A percentile compares a stretch with the other conserved stretches of the same genome.
phyloP scores from a whole-genome alignment of 2,329 filamentous ascomycete species.

The Chaetomiaceae sp. region DNA sequence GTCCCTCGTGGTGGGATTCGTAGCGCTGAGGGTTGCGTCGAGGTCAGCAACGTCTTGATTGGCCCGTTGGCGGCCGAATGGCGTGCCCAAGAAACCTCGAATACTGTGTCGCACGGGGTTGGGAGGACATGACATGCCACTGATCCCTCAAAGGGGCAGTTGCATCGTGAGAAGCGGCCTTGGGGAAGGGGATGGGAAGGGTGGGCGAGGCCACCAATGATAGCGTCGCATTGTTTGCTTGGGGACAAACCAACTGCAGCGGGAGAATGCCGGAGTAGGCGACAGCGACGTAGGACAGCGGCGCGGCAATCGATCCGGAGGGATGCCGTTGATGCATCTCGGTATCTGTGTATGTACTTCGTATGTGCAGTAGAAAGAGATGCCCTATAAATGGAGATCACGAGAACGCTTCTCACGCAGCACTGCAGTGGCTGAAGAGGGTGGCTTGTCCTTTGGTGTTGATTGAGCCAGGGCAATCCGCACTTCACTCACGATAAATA shows the following conservation, averaged over 20 bases:
- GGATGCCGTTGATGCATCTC: not conserved
- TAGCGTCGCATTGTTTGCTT: not conserved
- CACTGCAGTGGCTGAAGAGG: not conserved
- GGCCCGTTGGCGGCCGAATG: slow-evolving; percentile 10
- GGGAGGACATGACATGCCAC: not conserved
- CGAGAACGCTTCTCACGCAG: not conserved
- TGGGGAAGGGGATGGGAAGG: not conserved
- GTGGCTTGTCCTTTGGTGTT: not conserved
- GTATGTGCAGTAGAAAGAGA: too few species aligned
- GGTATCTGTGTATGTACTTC: too few species aligned
- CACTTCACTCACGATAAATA: too few species aligned
- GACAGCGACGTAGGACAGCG: slow-evolving; percentile 4
- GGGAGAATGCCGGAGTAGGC: slow-evolving; percentile 5
- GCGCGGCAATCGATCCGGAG: slow-evolving; percentile 11
- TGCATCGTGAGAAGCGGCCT: not conserved
- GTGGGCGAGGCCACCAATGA: slow-evolving; percentile 18
- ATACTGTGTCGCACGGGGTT: not conserved
- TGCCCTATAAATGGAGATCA: slow-evolving; percentile 1
- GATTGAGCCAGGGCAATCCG: too few species aligned
- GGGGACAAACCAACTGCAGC: slow-evolving; percentile 15
- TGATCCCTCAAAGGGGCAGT: not conserved
- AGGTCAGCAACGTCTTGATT: slow-evolving; percentile 15
- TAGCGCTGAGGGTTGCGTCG: slow-evolving; percentile 6
- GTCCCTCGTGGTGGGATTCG: slow-evolving; percentile 2
- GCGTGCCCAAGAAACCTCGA: not conserved